These are phyloP conservation scores for Pseudonectria foliicola DNA, from an alignment of 2,329 filamentous ascomycete species.

Conservation along the genomic window DNA sequence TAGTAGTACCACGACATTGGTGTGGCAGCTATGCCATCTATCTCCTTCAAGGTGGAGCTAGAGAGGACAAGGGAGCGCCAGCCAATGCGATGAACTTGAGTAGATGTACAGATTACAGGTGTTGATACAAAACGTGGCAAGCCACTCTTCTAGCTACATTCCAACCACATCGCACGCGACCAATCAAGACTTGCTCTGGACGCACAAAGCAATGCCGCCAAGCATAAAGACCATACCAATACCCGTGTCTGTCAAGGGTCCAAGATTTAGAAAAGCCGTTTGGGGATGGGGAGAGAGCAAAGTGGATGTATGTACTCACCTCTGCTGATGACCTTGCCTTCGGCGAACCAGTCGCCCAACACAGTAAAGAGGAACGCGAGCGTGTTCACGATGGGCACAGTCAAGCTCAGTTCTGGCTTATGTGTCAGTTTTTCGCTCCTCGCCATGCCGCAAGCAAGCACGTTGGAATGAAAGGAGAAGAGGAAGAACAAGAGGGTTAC, in stretches of 20 bases:
- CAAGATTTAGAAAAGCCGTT: not conserved
- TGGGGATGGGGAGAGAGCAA: not conserved
- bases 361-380: constrained; percentile 95
- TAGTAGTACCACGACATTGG: not conserved
- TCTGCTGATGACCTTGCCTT: constrained; percentile 80
- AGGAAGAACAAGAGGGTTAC: constrained; percentile 29
- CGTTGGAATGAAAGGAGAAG: constrained; percentile 3
- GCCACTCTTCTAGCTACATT: not conserved
- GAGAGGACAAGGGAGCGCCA: constrained; percentile 4
- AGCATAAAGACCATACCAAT: constrained; percentile 75
- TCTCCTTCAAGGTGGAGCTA: constrained; percentile 14
- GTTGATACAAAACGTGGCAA: constrained; percentile 3
- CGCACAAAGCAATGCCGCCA: constrained; percentile 74
- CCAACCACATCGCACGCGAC: not conserved
- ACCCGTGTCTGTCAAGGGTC: constrained; percentile 58
- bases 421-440: too few relatives aligned
- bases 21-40: too few relatives aligned
- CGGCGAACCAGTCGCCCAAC: constrained; percentile 89
- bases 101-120: constrained; percentile 7
- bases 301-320: constrained; percentile 41
- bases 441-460: too few relatives aligned
- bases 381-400: constrained; percentile 91
- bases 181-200: constrained; percentile 53
- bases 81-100: constrained; percentile 14
- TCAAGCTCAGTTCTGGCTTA: constrained; percentile 72